phyloP scores from a whole-genome alignment of 352 stramenopile species.

The Poterioochromonas sp. region DNA sequence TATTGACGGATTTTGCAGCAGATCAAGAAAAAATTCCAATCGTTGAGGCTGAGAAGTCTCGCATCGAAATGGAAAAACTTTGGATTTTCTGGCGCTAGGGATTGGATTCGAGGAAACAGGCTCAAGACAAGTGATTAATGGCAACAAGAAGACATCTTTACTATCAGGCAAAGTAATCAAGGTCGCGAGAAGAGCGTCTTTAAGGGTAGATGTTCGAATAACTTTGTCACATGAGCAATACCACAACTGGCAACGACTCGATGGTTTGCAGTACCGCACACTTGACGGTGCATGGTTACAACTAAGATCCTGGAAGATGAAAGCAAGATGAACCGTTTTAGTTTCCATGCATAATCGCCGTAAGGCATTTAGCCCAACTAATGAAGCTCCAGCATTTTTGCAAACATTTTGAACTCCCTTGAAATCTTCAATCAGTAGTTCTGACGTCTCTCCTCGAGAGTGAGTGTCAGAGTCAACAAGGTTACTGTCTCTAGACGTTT shows the following conservation, averaged over 20 bases:
- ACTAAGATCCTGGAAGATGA: background rate
- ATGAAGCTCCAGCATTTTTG: background rate
- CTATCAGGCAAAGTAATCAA: background rate
- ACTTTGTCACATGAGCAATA: slow-evolving; percentile 18
- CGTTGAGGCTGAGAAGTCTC: background rate
- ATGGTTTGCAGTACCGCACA: background rate
- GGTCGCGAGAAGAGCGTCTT: background rate
- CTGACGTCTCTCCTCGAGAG: too few relatives aligned
- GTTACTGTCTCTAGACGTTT: too few relatives aligned
- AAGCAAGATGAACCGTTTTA: background rate
- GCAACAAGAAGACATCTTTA: background rate
- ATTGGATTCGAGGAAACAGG: background rate
- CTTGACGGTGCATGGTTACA: background rate
- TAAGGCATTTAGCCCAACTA: background rate
- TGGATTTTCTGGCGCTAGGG: background rate
- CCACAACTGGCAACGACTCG: background rate
- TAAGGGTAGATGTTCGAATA: background rate
- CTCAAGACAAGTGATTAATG: background rate
- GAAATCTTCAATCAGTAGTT: too few relatives aligned
- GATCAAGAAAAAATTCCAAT: background rate
- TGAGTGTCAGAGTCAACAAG: too few relatives aligned
- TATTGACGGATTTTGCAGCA: background rate
- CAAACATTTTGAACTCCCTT: background rate
- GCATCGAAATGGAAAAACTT: background rate
- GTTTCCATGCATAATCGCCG: background rate